Evolutionary conservation across 768 basidiomycete genomes (phyloP).

Genomic region (Auricularia heimuer): DNA sequence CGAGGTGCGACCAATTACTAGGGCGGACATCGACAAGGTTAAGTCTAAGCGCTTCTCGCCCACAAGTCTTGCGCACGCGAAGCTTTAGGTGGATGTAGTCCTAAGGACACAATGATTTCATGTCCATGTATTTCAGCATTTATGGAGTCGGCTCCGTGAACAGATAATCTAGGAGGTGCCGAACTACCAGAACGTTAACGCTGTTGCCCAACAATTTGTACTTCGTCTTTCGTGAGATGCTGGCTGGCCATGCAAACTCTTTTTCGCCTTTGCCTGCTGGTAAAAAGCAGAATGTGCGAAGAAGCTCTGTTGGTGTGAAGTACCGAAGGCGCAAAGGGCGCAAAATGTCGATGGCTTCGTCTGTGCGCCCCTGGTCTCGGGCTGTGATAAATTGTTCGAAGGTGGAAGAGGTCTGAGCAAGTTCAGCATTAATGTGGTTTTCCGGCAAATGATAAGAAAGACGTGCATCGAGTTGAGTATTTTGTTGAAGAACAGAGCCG

Average conservation of each 20-base stretch:
- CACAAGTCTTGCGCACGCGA: conserved; percentile 31
- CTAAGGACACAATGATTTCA: too few relatives aligned
- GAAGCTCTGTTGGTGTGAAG: conserved; percentile 62
- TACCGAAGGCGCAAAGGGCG: conserved; percentile 58
- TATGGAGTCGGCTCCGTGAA: conserved; percentile 25
- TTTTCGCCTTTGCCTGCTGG: conserved; percentile 11
- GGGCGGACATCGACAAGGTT: conserved; percentile 62
- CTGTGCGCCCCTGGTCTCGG: conserved; percentile 23
- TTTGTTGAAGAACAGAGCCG: conserved; percentile 69
- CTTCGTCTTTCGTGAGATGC: conserved; percentile 54
- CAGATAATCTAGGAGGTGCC: conserved; percentile 50
- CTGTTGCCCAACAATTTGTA: conserved; percentile 77
- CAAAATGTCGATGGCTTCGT: conserved; percentile 43
- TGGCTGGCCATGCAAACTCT: conserved; percentile 52
- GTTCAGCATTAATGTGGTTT: conserved; percentile 1
- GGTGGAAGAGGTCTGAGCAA: conserved; percentile 43
- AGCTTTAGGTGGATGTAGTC: conserved; percentile 22
- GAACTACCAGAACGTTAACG: conserved; percentile 67
- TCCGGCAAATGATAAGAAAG: not conserved
- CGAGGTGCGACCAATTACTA: conserved; percentile 52
- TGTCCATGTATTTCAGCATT: too few relatives aligned
- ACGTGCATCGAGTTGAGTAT: conserved; percentile 51
- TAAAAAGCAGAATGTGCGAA: conserved; percentile 57
- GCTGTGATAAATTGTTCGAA: conserved; percentile 47
- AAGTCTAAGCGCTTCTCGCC: conserved; percentile 50